Percentiles rank a stretch among this genome's conserved stretches.
Conservation (phyloP, 352 stramenopile species). For the Pythium folliculosum region DNA sequence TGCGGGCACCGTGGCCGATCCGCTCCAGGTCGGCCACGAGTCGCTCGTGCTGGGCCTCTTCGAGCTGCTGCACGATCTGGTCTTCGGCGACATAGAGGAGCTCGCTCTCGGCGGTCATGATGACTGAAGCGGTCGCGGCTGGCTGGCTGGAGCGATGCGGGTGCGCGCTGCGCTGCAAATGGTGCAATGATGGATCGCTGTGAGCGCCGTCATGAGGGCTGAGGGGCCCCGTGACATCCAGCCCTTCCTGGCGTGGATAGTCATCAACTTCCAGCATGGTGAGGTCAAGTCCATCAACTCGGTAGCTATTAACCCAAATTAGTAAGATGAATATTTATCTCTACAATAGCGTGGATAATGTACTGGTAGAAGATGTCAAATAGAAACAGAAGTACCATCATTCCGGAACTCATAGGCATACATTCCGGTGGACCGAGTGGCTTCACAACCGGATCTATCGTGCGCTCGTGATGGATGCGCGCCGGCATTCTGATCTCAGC, state of each 20-base stretch:
- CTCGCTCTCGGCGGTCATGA: not conserved
- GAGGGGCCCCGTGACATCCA: no score
- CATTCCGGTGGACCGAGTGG: not conserved
- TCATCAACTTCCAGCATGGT: no score
- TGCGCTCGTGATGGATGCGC: no score
- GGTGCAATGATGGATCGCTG: not conserved
- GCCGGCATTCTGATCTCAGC: no score
- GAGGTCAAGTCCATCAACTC: no score
- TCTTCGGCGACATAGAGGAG: not conserved
- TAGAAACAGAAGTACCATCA: not conserved
- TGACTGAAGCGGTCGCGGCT: not conserved
- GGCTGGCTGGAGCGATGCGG: not conserved
- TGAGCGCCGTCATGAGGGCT: no score
- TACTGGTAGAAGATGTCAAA: no score
- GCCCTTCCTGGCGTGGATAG: no score
- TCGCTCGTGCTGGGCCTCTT: constrained; percentile 2
- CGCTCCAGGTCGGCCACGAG: not conserved
- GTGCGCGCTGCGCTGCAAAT: not conserved
- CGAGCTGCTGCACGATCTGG: constrained; percentile 5
- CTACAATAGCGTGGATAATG: no score
- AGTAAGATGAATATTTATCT: no score
- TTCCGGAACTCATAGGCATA: not conserved
- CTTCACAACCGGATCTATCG: not conserved
- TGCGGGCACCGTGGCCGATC: not conserved
- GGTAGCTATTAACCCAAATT: no score